A percentile compares a stretch with the other conserved stretches of the same genome.
phyloP scores from a whole-genome alignment of 345 rosid genomes.

The Corchorus capsularis region DNA sequence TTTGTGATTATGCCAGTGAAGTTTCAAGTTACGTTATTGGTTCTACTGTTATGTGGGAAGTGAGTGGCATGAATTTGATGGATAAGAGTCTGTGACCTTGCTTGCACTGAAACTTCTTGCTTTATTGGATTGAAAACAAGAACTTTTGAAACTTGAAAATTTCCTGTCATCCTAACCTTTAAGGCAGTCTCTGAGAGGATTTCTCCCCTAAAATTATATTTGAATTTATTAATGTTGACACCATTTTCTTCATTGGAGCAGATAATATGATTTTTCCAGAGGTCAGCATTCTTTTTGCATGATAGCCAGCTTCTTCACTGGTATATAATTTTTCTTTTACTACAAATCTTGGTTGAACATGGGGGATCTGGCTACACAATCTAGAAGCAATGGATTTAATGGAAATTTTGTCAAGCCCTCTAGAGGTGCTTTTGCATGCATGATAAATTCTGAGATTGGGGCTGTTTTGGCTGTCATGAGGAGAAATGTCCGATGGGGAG shows the following conservation, averaged over 20 bases:
- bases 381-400: constrained; percentile 34
- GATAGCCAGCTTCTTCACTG: constrained; percentile 3
- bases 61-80: neutral
- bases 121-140: neutral
- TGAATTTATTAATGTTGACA: constrained; percentile 8
- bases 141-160: neutral
- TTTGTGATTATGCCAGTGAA: neutral
- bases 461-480: constrained; percentile 82
- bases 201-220: neutral
- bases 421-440: constrained; percentile 53
- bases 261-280: neutral
- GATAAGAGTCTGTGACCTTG: neutral
- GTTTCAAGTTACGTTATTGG: neutral
- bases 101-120: neutral
- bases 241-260: neutral
- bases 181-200: neutral
- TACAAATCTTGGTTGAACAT: constrained; percentile 40
- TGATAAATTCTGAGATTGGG: constrained; percentile 72
- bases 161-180: neutral
- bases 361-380: constrained; percentile 46
- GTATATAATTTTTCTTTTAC: constrained; percentile 5
- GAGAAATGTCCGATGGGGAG: constrained; percentile 79
- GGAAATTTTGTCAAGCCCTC: constrained; percentile 40
- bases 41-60: neutral
- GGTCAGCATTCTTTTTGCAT: neutral